These are phyloP conservation scores for Gamarada debralockiae DNA, from an alignment of 495 filamentous ascomycete genomes.

Conservation along the genomic window DNA sequence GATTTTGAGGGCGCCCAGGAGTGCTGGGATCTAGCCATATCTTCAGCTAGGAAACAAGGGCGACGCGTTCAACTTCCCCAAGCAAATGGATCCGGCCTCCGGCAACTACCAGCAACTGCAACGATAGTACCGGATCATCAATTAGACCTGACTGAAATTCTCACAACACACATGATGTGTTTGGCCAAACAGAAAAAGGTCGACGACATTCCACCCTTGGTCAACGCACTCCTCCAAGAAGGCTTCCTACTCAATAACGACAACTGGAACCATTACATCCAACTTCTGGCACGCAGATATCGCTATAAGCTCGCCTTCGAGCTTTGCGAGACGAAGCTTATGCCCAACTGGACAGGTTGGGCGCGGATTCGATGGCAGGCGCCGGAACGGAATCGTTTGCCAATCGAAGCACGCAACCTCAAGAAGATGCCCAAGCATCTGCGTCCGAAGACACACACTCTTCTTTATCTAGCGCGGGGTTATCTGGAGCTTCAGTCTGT, in stretches of 20 bases:
- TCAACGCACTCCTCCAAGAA: conserved; percentile 46
- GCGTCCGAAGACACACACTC: conserved; percentile 48
- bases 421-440: conserved; percentile 37
- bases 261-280: conserved; percentile 60
- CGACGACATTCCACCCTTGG: conserved; percentile 40
- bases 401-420: conserved; percentile 23
- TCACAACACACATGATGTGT: conserved; percentile 38
- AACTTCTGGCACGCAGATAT: conserved; percentile 40
- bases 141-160: neutral
- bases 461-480: conserved; percentile 49
- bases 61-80: conserved; percentile 20
- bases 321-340: conserved; percentile 67
- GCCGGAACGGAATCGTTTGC: conserved; percentile 30
- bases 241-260: conserved; percentile 66
- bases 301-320: conserved; percentile 52
- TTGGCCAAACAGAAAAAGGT: conserved; percentile 43
- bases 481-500: conserved; percentile 39
- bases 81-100: neutral
- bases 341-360: conserved; percentile 76
- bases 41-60: conserved; percentile 44
- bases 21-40: conserved; percentile 60
- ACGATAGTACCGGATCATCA: conserved; percentile 3
- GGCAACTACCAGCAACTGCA: too few relatives aligned
- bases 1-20: conserved; percentile 56
- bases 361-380: conserved; percentile 26